Evolutionary conservation across 2,329 filamentous ascomycete genomes (phyloP), one percentile per base, ranked within the genome.

Genomic region (Coniochaeta pulveracea): DNA sequence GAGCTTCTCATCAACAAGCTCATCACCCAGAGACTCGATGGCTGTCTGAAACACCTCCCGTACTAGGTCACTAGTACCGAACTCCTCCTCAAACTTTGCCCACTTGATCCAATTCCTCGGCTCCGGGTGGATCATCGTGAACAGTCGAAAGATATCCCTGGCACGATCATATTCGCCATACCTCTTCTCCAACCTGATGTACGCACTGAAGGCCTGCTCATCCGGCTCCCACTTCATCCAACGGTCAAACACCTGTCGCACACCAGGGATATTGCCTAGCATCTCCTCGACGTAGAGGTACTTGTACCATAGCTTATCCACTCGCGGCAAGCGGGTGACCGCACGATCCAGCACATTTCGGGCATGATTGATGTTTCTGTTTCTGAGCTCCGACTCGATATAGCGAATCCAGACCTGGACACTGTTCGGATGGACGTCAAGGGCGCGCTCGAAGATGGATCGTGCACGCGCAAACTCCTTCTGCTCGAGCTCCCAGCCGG

Each of bases 251-350:
- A 96, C 85, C 47, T 94, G 85, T 37, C 91, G 69, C 3, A 86
- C 93, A 22, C 89, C 91, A 3, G 88, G 77, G 31, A 98, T 79
- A 49, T 98, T 95, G 6, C 86, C 86, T 35, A 98, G 70, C 60
- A 89, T 96, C 69, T 98, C 91, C 63, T 96, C 89, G 81, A 94
- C 93, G 55, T 93, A 94, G 17, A 93, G 85, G 64, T 95, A 98
- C 56, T 96, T 96, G 66, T 94, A 98, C 91, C 91, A 98, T 21
- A 98, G 64, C 66, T 96, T 96, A 55, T 96, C 86, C 25, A 96
- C 75, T 37, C 91, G 70, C 5, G 91, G 91, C 24, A 95, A 64
- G 36, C 93, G 84, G 1, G 86, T 86, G 34, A 96, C 85, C n/a
- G 91, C 88, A 35, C 91, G 80, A 55, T 98, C 91, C 34, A 98